Evolutionary conservation across 2,329 filamentous ascomycete genomes (phyloP), one percentile per base, ranked within the genome.

Genomic region (Cytospora chrysosperma): DNA sequence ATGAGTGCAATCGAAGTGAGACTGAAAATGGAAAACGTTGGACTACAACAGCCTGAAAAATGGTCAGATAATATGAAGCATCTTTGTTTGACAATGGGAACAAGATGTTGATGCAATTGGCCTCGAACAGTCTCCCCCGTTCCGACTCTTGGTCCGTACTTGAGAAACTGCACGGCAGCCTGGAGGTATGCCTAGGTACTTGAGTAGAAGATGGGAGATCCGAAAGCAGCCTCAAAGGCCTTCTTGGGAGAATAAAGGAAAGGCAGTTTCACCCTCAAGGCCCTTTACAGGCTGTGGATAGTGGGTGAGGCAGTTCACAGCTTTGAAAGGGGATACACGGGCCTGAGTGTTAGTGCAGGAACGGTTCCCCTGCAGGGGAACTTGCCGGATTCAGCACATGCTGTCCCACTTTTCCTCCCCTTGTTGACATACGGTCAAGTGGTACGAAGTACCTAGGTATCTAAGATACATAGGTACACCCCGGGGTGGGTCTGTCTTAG

Each of bases 341-440:
- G 43, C 24, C n/a, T 47, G 24, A 47, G 40, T 47, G 40, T 47
- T 47, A 47, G 43, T 24, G 43, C n/a, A 47, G n/a, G 43, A 24
- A 47, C 43, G 8, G 19, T 40, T 40, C n/a, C n/a, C n/a, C 19
- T 47, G 43, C 17, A 47, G 8, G 43, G 43, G 43, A 15, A 47
- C 43, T 47, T 47, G 43, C 58, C 58, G 58, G 24, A 60, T 60
- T 60, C n/a, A 32, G 58, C 34, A 40, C 40, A 53, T 40, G 30
- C 50, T 26, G n/a, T 17, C 15, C 37, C 19, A 58, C n/a, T 55
- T 40, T 40, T 40, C 37, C 6, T 10, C 28, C 9, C 28, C 28
- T 30, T 30, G 28, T 30, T n/a, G n/a, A n/a, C n/a, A n/a, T n/a
- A n/a, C n/a, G n/a, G n/a, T n/a, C n/a, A n/a, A n/a, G n/a, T n/a